phyloP scores from a whole-genome alignment of 2,329 filamentous ascomycete species.

The Xylariaceae sp. region DNA sequence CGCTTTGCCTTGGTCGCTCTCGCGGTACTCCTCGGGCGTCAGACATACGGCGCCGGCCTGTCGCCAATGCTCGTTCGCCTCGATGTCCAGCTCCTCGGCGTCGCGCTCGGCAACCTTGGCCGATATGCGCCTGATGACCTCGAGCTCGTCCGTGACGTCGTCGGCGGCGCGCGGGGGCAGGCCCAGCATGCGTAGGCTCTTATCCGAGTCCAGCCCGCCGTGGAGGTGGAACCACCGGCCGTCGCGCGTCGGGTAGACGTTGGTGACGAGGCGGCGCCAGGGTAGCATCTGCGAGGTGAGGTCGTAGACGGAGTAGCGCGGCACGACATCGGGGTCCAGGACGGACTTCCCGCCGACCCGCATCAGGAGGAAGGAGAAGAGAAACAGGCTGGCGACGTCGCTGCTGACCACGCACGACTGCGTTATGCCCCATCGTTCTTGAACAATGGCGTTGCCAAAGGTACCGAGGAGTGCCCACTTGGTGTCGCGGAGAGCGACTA shows the following conservation, averaged over 20 bases:
- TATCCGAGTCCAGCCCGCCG: slow-evolving; percentile 29
- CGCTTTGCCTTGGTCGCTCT: slow-evolving; percentile 24
- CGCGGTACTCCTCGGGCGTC: slow-evolving; percentile 31
- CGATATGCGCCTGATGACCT: slow-evolving; percentile 24
- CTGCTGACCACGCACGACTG: slow-evolving; percentile 26
- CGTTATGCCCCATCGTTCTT: slow-evolving; percentile 18
- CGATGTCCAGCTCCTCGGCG: slow-evolving; percentile 27
- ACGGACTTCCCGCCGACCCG: slow-evolving; percentile 21
- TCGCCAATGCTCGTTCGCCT: slow-evolving; percentile 30
- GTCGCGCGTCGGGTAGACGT: slow-evolving; percentile 32
- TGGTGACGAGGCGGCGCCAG: slow-evolving; percentile 30
- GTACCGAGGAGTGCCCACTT: slow-evolving; percentile 28
- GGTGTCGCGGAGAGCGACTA: too few relatives aligned
- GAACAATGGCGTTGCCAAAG: slow-evolving; percentile 25
- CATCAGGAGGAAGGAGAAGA: slow-evolving; percentile 27
- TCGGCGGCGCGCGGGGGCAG: slow-evolving; percentile 24
- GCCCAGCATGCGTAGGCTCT: slow-evolving; percentile 30
- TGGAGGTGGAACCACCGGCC: slow-evolving; percentile 33
- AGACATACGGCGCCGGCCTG: slow-evolving; percentile 31
- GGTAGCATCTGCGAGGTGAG: slow-evolving; percentile 22
- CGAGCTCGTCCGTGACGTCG: slow-evolving; percentile 27
- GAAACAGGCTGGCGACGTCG: slow-evolving; percentile 27
- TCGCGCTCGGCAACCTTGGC: slow-evolving; percentile 24
- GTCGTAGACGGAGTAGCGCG: slow-evolving; percentile 23
- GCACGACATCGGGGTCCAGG: slow-evolving; percentile 18